Conservation (phyloP, 805 yeast species). For the Zygotorulaspora florentina region DNA sequence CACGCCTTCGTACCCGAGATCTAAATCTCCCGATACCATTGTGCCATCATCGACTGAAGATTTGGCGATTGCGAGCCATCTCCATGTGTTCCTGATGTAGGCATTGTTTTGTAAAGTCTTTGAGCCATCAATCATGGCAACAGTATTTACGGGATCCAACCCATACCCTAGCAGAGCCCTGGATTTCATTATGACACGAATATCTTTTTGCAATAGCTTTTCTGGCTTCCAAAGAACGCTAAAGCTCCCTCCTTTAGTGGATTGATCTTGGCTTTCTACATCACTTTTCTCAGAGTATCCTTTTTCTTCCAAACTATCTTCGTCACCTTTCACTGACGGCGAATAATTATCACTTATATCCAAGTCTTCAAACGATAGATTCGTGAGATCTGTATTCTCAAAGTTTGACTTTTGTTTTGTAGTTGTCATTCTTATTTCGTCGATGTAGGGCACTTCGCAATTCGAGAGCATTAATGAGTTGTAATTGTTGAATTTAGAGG, state of each 20-base stretch:
- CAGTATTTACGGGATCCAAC: slow-evolving; percentile 59
- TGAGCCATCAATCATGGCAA: slow-evolving; percentile 51
- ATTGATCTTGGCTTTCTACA: slow-evolving; percentile 21
- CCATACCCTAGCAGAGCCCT: slow-evolving; percentile 75
- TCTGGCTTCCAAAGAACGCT: slow-evolving; percentile 35
- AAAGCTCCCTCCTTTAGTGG: slow-evolving; percentile 21
- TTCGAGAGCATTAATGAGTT: slow-evolving; percentile 60
- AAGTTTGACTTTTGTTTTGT: slow-evolving; percentile 17
- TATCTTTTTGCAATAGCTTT: slow-evolving; percentile 62
- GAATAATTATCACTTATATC: slow-evolving; percentile 27
- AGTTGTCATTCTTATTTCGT: slow-evolving; percentile 27
- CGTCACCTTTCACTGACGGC: slow-evolving; percentile 10
- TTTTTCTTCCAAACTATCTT: slow-evolving; percentile 18
- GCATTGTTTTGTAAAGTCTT: slow-evolving; percentile 46
- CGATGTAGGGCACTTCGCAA: slow-evolving; percentile 29
- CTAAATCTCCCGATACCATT: slow-evolving; percentile 66
- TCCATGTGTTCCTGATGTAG: slow-evolving; percentile 80
- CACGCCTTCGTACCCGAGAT: slow-evolving; percentile 85
- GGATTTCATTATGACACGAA: slow-evolving; percentile 63
- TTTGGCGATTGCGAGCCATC: slow-evolving; percentile 77
- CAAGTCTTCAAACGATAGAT: slow-evolving; percentile 32
- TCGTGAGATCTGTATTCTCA: slow-evolving; percentile 22
- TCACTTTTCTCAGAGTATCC: slow-evolving; percentile 15
- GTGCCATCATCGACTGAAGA: slow-evolving; percentile 59
- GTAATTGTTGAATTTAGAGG: slow-evolving; percentile 60